Evolutionary conservation across 2,329 filamentous ascomycete species (phyloP), one percentile per base, ranked within the genome.

Genomic region (Bertia moriformis): DNA sequence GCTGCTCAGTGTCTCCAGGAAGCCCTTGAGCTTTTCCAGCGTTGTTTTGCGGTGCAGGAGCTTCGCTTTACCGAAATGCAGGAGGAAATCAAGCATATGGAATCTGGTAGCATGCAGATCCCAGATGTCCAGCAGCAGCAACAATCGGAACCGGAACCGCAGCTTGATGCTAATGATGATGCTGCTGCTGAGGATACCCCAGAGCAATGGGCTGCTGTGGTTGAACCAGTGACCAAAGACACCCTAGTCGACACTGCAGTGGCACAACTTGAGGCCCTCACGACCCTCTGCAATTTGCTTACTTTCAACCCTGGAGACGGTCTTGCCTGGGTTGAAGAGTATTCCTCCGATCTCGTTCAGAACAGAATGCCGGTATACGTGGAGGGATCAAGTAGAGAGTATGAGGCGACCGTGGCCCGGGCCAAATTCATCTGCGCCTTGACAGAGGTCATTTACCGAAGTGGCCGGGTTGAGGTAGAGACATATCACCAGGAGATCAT

Each of bases 211-310:
- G 78, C 75, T 14, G 70, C 66, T 3, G 66, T 85, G n/a, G 64
- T 80, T 40, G 76, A 80, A 45, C 73, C 78, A 0, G 61, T 83
- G 18, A 80, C 77, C 2, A 67, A 72, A 18, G 64, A 67, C 37
- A 73, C 74, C 1, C 66, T 86, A 4, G 60, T 84, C 1, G 81
- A 86, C 43, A 84, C 78, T 0, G 65, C 76, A 13, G 62, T 81
- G 20, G 76, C 78, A 3, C 73, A 79, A 44, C 54, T 84, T 38
- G 73, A 60, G 46, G 69, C 58, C 37, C 65, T 65, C 51, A 71
- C 59, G 42, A 67, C 57, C 30, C 60, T 67, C 39, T 72, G 65
- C 50, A 63, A 63, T 44, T 53, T 72, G 27, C 53, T 62, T 47
- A 65, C 46, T 41, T 67, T 45, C 10, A 44, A 48, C 39, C 61